Percentiles rank a stretch among this genome's conserved stretches.
Conservation (phyloP, 768 basidiomycete species). For the Dentipellis fragilis region DNA sequence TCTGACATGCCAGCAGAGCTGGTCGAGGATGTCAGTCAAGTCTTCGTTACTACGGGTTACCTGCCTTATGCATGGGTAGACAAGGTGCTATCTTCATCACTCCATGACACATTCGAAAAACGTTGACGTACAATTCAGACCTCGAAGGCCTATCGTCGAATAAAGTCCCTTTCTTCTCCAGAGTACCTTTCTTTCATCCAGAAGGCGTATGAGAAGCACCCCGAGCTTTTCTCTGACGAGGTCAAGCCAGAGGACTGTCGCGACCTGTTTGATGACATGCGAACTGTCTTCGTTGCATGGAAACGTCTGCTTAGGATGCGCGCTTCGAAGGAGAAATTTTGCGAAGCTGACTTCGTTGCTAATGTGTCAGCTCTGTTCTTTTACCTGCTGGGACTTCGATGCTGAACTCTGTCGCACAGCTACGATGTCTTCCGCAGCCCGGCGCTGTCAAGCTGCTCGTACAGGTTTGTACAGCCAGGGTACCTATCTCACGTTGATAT, state of each 20-base stretch:
- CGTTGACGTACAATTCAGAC: slow-evolving; percentile 10
- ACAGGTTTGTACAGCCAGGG: slow-evolving; percentile 26
- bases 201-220: slow-evolving; percentile 23
- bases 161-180: slow-evolving; percentile 16
- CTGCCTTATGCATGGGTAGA: slow-evolving; percentile 35
- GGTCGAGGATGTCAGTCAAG: slow-evolving; percentile 23
- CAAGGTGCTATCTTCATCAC: slow-evolving; percentile 19
- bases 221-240: slow-evolving; percentile 30
- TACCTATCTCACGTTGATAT: neutral
- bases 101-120: neutral
- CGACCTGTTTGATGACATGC: slow-evolving; percentile 28
- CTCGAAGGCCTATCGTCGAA: slow-evolving; percentile 18
- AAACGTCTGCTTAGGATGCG: slow-evolving; percentile 32
- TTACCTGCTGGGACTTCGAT: neutral
- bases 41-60: slow-evolving; percentile 27
- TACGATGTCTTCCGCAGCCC: slow-evolving; percentile 41
- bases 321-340: slow-evolving; percentile 35
- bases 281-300: slow-evolving; percentile 35
- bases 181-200: slow-evolving; percentile 24
- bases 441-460: slow-evolving; percentile 30
- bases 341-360: slow-evolving; percentile 45
- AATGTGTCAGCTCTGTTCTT: slow-evolving; percentile 39
- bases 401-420: slow-evolving; percentile 16
- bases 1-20: slow-evolving; percentile 33
- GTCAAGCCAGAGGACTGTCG: slow-evolving; percentile 12